phyloP scores from a whole-genome alignment of 164 flowering plant genomes.

The Kalanchoe fedtschenkoi region DNA sequence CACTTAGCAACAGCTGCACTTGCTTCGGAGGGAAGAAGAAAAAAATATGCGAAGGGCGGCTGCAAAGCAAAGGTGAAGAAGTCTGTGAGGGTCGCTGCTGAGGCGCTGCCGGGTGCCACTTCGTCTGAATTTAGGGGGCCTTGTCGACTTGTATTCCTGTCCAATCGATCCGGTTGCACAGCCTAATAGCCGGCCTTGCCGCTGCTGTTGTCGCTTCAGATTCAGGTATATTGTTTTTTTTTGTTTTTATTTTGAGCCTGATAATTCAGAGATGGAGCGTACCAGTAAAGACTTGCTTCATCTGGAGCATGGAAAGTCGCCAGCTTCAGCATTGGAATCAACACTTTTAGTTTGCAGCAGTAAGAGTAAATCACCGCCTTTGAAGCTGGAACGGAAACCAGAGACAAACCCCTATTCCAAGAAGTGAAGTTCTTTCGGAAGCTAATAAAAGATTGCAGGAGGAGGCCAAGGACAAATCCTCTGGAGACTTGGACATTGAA shows the following conservation, averaged over 20 bases:
- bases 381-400: constrained; percentile 6
- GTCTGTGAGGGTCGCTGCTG: no score
- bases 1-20: no score
- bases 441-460: constrained; percentile 51
- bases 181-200: no score
- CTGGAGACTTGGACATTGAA: constrained; percentile 53
- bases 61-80: no score
- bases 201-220: no score
- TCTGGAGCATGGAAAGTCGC: constrained; percentile 17
- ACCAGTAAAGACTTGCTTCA: constrained; percentile 26
- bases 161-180: no score
- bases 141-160: no score
- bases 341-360: constrained; percentile 14
- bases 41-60: no score
- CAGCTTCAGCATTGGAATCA: constrained; percentile 20
- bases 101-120: no score
- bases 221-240: no score
- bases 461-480: constrained; percentile 45
- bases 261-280: constrained; percentile 9
- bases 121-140: no score
- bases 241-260: background rate
- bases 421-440: constrained; percentile 29
- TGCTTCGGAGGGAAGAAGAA: no score
- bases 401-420: constrained; percentile 8
- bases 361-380: constrained; percentile 6